Evolutionary conservation across 2,329 filamentous ascomycete species (phyloP).

Genomic region (Microthyrium microscopicum): DNA sequence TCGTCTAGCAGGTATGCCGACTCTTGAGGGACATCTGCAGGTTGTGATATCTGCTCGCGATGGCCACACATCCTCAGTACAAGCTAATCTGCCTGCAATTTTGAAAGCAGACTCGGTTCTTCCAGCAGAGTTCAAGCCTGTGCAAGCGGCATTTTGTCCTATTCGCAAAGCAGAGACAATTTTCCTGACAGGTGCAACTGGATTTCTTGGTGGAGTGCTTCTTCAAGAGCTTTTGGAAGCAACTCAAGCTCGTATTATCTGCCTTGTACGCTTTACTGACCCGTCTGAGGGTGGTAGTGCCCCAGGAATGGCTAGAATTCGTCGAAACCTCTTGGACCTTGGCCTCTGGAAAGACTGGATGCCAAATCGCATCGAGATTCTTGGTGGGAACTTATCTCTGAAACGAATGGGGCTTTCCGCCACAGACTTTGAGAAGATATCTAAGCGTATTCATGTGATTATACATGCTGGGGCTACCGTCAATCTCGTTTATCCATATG

Average conservation of each 20-base stretch:
- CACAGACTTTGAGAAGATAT: constrained; percentile 48
- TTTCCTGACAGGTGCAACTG: constrained; percentile 58
- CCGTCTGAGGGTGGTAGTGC: constrained; percentile 46
- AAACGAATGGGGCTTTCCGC: constrained; percentile 51
- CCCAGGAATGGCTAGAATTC: constrained; percentile 53
- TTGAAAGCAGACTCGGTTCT: constrained; percentile 50
- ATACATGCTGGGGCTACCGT: constrained; percentile 65
- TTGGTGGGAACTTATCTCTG: constrained; percentile 56
- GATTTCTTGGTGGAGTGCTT: constrained; percentile 60
- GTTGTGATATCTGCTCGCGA: constrained; percentile 55
- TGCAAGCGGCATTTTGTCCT: constrained; percentile 35
- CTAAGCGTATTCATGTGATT: constrained; percentile 51
- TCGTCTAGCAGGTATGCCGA: constrained; percentile 54
- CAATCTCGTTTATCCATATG: constrained; percentile 69
- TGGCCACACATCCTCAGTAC: constrained; percentile 56
- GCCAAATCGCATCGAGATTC: constrained; percentile 60
- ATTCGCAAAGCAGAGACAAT: constrained; percentile 52
- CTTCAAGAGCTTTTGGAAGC: constrained; percentile 50
- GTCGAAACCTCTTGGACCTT: constrained; percentile 60
- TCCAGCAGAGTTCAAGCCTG: constrained; percentile 50
- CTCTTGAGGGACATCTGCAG: constrained; percentile 54
- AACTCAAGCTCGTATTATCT: constrained; percentile 53
- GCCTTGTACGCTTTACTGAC: constrained; percentile 56
- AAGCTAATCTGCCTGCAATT: constrained; percentile 56
- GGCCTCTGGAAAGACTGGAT: constrained; percentile 63